Percentiles rank a stretch among this genome's conserved stretches.
These are phyloP conservation scores for Aspergillus pseudoglaucus DNA, from an alignment of 2,329 filamentous ascomycete species.

Conservation along the genomic window DNA sequence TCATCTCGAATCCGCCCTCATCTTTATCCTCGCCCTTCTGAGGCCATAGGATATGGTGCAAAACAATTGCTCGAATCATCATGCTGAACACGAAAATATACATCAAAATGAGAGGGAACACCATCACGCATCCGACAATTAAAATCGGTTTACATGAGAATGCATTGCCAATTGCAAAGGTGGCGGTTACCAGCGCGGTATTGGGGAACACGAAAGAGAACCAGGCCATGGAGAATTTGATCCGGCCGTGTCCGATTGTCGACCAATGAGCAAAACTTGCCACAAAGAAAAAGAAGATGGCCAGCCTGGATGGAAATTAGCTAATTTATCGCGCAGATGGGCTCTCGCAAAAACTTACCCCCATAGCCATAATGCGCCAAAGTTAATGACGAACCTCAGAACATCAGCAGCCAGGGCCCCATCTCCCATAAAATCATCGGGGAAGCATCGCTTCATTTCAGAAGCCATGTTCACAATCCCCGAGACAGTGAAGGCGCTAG, in stretches of 20 bases:
- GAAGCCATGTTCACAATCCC: conserved; percentile 55
- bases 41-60: conserved; percentile 68
- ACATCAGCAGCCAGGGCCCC: conserved; percentile 50
- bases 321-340: no score
- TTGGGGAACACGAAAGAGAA: conserved; percentile 79
- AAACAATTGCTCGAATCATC: conserved; percentile 64
- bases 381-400: conserved; percentile 51
- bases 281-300: conserved; percentile 77
- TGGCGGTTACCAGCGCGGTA: conserved; percentile 66
- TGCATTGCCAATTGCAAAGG: conserved; percentile 61
- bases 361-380: conserved; percentile 73
- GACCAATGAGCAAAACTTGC: conserved; percentile 70
- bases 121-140: conserved; percentile 63
- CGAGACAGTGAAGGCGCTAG: conserved; percentile 62
- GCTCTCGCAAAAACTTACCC: conserved; percentile 36
- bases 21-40: conserved; percentile 61
- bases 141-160: conserved; percentile 55
- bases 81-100: conserved; percentile 63
- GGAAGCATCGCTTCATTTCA: conserved; percentile 43
- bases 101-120: conserved; percentile 57
- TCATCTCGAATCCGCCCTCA: conserved; percentile 52
- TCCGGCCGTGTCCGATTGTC: conserved; percentile 52
- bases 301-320: conserved; percentile 44
- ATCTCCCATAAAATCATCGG: conserved; percentile 51
- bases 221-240: conserved; percentile 80